These are phyloP conservation scores for Cyberlindnera subsufficiens DNA, from an alignment of 805 yeast genomes.

Conservation along the genomic window DNA sequence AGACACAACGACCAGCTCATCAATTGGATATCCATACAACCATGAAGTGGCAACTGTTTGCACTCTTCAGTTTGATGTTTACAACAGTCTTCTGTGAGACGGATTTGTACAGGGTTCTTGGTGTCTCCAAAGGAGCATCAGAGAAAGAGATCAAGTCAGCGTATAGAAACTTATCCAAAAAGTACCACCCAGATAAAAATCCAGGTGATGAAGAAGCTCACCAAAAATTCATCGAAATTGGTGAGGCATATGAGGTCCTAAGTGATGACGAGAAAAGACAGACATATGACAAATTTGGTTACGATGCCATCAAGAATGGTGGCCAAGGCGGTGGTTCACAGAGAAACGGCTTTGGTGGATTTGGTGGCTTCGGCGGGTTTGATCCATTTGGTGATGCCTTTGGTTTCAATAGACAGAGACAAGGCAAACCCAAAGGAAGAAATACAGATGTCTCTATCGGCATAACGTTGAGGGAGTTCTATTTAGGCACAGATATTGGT, in stretches of 20 bases:
- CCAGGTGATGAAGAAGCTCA: constrained; percentile 78
- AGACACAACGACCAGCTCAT: too few species aligned
- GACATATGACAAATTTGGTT: constrained; percentile 73
- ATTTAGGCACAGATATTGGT: constrained; percentile 57
- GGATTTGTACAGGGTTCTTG: constrained; percentile 60
- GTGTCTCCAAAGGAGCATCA: constrained; percentile 59
- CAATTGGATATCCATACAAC: neutral
- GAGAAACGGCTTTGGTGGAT: constrained; percentile 32
- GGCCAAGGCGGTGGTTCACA: constrained; percentile 20
- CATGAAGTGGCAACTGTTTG: neutral
- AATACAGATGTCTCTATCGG: constrained; percentile 52
- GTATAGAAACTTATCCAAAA: constrained; percentile 72
- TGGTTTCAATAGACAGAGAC: constrained; percentile 33
- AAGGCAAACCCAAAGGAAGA: constrained; percentile 51
- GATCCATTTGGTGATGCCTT: constrained; percentile 65
- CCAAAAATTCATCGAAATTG: constrained; percentile 80
- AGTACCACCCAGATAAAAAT: constrained; percentile 94
- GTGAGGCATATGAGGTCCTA: constrained; percentile 88
- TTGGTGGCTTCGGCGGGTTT: constrained; percentile 46
- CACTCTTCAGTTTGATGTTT: neutral
- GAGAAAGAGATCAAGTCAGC: constrained; percentile 84
- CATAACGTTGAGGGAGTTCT: constrained; percentile 60
- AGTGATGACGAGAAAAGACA: constrained; percentile 63
- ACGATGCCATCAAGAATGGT: constrained; percentile 61
- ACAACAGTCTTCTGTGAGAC: neutral